Base-by-base conservation (phyloP, 73 alveolate species). In the Breviolum minutum region DNA sequence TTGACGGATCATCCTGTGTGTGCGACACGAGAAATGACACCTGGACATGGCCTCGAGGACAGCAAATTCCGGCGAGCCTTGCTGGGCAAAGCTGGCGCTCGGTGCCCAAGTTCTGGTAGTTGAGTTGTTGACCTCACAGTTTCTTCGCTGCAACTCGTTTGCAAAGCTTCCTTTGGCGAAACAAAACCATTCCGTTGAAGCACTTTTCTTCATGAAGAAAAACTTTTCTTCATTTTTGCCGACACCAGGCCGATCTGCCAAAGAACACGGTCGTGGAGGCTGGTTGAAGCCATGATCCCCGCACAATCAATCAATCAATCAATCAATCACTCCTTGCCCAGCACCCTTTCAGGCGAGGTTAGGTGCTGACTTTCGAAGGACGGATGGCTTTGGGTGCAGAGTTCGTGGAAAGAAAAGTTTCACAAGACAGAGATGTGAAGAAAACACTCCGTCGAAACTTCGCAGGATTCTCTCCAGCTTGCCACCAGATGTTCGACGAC, bases 301-400 rank as follows among this genome's bases (percentile, higher is more conserved):
- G 71, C 48, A 30, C 14, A 30, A 54, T 10, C 9, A 54, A n/a
- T 8, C 81, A 16, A 9, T 6, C 22, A 30, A 8, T 70, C 8
- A 6, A 64, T 16, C 73, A 64, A 64, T 12, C 16, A 16, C 22
- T 13, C 1, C 8, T 1, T 66, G 74, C 22, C 74, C 26, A 20
- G 22, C n/a, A 48, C 62, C 27, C 16, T 62, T 61, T 3, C 60
- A 92, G 98, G 98, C 98, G 27, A 29, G 98, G 10, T 80, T 92
- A 71, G 98, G 90, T 54, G 86, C 98, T 32, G 98, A 92, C 70
- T 92, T 92, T 92, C 98, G 98, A 79, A 73, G 98, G 97, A 69
- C 86, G 11, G 95, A 40, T 40, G 88, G 32, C 54, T 77, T 22
- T 77, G 87, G 32, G 87, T 7, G n/a, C 63, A 40, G 54, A 40